phyloP scores from a whole-genome alignment of 768 basidiomycete species.

The Saitozyma podzolica region DNA sequence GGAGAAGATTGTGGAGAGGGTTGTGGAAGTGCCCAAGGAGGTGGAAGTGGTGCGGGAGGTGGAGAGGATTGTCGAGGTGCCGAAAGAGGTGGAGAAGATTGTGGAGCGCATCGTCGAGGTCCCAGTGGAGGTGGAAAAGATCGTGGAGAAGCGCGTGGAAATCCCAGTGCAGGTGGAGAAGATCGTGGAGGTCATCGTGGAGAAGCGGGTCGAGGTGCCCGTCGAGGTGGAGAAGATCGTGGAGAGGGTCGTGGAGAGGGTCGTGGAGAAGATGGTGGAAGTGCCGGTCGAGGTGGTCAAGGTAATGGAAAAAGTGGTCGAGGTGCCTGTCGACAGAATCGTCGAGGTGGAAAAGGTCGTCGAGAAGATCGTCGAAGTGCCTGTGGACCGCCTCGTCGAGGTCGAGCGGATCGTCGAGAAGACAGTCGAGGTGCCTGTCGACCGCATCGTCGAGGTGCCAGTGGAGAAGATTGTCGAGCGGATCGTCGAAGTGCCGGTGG shows the following conservation, averaged over 20 bases:
- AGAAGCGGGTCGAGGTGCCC: constrained; percentile 27
- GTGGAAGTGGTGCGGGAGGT: constrained; percentile 37
- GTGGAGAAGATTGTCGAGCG: constrained; percentile 40
- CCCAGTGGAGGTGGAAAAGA: constrained; percentile 42
- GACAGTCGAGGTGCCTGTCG: constrained; percentile 37
- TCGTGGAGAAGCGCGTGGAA: constrained; percentile 36
- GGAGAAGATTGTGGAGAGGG: constrained; percentile 34
- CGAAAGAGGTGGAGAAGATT: constrained; percentile 41
- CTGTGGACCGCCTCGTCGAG: constrained; percentile 31
- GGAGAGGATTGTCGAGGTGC: constrained; percentile 40
- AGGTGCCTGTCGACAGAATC: constrained; percentile 39
- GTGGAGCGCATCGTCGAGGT: constrained; percentile 43
- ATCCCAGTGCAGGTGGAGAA: constrained; percentile 27
- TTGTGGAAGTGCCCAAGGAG: constrained; percentile 33
- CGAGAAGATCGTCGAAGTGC: constrained; percentile 27
- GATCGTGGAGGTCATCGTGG: constrained; percentile 43
- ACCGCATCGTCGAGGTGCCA: constrained; percentile 29
- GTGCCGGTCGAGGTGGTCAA: constrained; percentile 36
- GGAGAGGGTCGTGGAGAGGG: constrained; percentile 36
- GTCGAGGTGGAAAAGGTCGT: constrained; percentile 38
- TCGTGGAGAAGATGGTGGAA: constrained; percentile 44
- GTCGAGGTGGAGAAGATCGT: constrained; percentile 42
- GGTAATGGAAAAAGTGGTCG: constrained; percentile 28
- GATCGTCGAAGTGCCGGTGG: constrained; percentile 38
- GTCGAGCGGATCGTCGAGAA: constrained; percentile 32